These are phyloP conservation scores for Boletus smithii DNA, from an alignment of 1,284 basidiomycete species.

Conservation along the genomic window DNA sequence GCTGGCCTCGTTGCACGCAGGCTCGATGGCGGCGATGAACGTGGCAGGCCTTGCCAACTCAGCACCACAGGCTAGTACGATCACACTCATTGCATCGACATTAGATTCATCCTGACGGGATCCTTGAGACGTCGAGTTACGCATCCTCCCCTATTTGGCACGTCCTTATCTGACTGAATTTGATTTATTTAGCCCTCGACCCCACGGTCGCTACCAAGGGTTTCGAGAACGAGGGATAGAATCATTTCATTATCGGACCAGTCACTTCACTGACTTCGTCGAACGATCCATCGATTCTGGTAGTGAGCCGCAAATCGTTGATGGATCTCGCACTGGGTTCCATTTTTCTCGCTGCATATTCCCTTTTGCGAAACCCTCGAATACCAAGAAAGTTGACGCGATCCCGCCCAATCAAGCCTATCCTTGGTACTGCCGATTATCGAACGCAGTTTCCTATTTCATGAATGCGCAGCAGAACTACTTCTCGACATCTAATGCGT, in stretches of 20 bases:
- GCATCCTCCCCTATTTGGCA: slow-evolving; percentile 17
- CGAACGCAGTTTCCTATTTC: slow-evolving; percentile 58
- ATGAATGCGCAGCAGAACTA: slow-evolving; percentile 58
- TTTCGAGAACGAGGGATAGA: slow-evolving; percentile 51
- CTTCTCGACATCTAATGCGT: slow-evolving; percentile 58
- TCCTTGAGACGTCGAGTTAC: slow-evolving; percentile 37
- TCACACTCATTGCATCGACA: background rate
- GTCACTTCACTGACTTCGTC: slow-evolving; percentile 57
- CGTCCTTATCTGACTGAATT: slow-evolving; percentile 13
- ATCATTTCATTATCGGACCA: slow-evolving; percentile 46
- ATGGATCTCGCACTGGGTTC: slow-evolving; percentile 62
- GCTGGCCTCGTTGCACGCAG: slow-evolving; percentile 17
- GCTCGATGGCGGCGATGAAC: slow-evolving; percentile 9
- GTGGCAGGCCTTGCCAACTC: slow-evolving; percentile 8
- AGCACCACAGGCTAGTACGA: background rate
- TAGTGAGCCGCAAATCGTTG: slow-evolving; percentile 54
- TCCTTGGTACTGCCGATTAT: slow-evolving; percentile 61
- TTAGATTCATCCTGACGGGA: slow-evolving; percentile 9
- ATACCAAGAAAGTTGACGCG: slow-evolving; percentile 52
- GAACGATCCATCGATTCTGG: slow-evolving; percentile 77
- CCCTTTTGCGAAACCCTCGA: slow-evolving; percentile 60
- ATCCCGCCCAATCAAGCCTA: slow-evolving; percentile 46
- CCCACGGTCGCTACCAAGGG: slow-evolving; percentile 48
- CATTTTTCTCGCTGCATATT: slow-evolving; percentile 52
- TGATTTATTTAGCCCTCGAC: slow-evolving; percentile 46